These are phyloP conservation scores for Silene vulgaris DNA, from an alignment of 179 eudicot genomes.

Conservation along the genomic window DNA sequence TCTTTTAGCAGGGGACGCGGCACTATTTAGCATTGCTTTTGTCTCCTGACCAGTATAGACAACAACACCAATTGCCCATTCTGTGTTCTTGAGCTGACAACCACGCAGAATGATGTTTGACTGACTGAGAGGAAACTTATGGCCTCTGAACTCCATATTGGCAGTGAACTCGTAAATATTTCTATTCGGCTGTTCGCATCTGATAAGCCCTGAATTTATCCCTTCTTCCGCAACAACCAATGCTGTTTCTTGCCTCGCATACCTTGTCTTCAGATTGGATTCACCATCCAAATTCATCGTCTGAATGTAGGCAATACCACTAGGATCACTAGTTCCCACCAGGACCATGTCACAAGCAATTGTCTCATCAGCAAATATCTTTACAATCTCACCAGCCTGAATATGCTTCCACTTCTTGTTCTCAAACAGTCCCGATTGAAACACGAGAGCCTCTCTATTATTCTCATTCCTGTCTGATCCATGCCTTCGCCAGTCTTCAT, in stretches of 20 bases:
- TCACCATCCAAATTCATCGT: conserved; percentile 98
- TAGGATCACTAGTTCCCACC: conserved; percentile 77
- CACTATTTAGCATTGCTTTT: conserved; percentile 93
- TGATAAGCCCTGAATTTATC: conserved; percentile 53
- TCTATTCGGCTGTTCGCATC: conserved; percentile 91
- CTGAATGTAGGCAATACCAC: conserved; percentile 88
- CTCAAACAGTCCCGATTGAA: conserved; percentile 50
- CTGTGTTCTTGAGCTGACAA: conserved; percentile 94
- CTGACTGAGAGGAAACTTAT: conserved; percentile 71
- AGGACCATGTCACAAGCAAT: conserved; percentile 88
- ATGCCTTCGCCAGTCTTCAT: conserved; percentile 96
- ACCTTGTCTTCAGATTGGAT: conserved; percentile 92
- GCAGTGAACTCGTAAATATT: conserved; percentile 93
- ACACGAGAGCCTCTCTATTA: conserved; percentile 68
- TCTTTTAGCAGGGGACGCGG: conserved; percentile 80
- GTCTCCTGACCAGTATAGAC: conserved; percentile 98
- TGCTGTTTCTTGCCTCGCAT: conserved; percentile 86
- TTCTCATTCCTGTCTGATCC: conserved; percentile 88
- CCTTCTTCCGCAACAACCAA: conserved; percentile 54
- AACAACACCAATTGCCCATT: conserved; percentile 80
- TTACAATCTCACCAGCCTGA: conserved; percentile 77
- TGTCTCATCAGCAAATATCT: conserved; percentile 64
- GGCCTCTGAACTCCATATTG: conserved; percentile 69
- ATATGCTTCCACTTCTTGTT: conserved; percentile 67
- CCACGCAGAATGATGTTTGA: conserved; percentile 93